Evolutionary conservation across 1,284 basidiomycete genomes (phyloP).

Genomic region (Filobasidium uniguttulatum): DNA sequence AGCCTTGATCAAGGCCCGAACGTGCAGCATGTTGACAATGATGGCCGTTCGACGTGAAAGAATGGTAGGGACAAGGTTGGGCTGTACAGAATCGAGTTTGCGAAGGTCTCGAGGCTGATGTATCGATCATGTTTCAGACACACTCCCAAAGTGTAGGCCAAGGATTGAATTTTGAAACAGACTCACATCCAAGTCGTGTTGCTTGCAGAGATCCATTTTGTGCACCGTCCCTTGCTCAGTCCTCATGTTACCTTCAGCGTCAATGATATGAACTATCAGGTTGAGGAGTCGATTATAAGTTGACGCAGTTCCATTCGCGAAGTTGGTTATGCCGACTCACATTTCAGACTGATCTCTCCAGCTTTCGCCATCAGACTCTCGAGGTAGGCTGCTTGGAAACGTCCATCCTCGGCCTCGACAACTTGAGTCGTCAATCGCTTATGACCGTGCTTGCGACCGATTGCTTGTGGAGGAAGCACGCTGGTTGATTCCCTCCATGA

Average conservation of each 20-base stretch:
- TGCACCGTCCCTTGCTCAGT: constrained; percentile 82
- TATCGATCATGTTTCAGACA: neutral
- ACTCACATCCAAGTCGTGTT: constrained; percentile 75
- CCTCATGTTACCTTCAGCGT: constrained; percentile 71
- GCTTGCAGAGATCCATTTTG: constrained; percentile 71
- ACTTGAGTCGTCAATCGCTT: no score
- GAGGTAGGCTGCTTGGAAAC: constrained; percentile 20
- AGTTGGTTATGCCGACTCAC: no score
- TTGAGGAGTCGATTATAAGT: neutral
- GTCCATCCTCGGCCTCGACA: constrained; percentile 3
- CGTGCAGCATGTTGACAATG: constrained; percentile 85
- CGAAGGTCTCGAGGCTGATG: constrained; percentile 87
- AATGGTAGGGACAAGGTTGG: constrained; percentile 89
- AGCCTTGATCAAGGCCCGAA: constrained; percentile 84
- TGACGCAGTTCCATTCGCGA: neutral
- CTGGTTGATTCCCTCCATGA: no score
- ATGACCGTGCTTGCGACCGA: no score
- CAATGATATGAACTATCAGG: constrained; percentile 63
- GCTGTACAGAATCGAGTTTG: constrained; percentile 87
- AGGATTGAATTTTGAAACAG: no score
- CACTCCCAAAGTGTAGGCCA: constrained; percentile 9
- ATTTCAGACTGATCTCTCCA: constrained; percentile 32
- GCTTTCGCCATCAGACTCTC: constrained; percentile 36
- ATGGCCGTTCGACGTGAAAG: constrained; percentile 76
- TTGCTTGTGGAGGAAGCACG: no score